Conservation (phyloP, 202 grass and related monocot genomes). For the Setaria viridis region DNA sequence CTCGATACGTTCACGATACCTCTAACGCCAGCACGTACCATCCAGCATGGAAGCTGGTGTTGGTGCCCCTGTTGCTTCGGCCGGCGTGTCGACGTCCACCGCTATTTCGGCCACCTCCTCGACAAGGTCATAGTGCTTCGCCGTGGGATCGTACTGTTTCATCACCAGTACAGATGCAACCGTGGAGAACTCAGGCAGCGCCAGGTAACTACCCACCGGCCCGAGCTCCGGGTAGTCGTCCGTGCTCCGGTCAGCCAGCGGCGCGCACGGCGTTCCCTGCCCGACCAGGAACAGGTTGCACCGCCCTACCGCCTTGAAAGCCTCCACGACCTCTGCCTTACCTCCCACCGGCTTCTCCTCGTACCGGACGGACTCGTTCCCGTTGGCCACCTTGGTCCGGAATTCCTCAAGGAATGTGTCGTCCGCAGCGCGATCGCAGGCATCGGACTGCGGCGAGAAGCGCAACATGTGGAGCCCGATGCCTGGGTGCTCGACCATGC, state of each 20-base stretch:
- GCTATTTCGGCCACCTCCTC: conserved; percentile 47
- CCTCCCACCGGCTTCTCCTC: conserved; percentile 34
- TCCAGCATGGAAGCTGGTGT: neutral
- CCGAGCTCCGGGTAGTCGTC: conserved; percentile 76
- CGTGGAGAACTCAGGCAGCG: conserved; percentile 50
- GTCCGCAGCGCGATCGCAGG: conserved; percentile 20
- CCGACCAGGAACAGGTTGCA: conserved; percentile 65
- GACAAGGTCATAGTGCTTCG: conserved; percentile 46
- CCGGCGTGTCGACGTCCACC: conserved; percentile 48
- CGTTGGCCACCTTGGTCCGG: conserved; percentile 25
- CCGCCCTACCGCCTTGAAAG: conserved; percentile 37
- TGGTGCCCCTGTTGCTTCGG: neutral
- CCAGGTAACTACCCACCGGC: conserved; percentile 61
- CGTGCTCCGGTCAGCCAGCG: conserved; percentile 36
- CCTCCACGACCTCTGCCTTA: conserved; percentile 36
- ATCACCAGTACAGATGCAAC: conserved; percentile 65
- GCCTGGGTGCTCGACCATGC: conserved; percentile 77
- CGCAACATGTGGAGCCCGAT: conserved; percentile 51
- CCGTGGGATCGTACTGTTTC: conserved; percentile 58
- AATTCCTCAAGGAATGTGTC: conserved; percentile 41
- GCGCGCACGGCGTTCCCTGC: conserved; percentile 32
- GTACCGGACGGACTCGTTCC: conserved; percentile 47
- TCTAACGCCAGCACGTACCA: neutral
- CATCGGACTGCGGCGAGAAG: conserved; percentile 22
- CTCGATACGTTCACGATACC: neutral